phyloP scores from a whole-genome alignment of 352 stramenopile species.

The Globisporangium recalcitrans region DNA sequence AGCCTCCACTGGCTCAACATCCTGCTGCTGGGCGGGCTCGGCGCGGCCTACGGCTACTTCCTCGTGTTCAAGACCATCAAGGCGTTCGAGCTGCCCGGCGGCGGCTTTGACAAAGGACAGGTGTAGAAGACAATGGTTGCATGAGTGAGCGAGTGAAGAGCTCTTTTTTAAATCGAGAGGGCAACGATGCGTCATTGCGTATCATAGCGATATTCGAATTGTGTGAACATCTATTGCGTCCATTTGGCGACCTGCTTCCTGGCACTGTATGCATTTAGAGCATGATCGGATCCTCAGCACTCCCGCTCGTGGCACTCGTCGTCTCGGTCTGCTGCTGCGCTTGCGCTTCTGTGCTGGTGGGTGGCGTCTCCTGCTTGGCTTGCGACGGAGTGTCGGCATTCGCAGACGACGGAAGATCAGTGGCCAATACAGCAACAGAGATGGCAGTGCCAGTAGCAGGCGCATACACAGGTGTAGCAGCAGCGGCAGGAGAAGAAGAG shows the following conservation, averaged over 20 bases:
- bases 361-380: background rate
- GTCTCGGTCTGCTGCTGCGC: background rate
- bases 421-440: background rate
- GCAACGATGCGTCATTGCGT: background rate
- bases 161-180: background rate
- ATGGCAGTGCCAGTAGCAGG: background rate
- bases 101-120: slow-evolving; percentile 39
- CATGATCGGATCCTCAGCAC: slow-evolving; percentile 1
- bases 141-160: background rate
- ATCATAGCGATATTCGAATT: background rate
- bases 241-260: background rate
- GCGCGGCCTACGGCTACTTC: slow-evolving; percentile 78
- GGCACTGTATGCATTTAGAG: background rate
- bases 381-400: background rate
- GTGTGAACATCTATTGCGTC: slow-evolving; percentile 3
- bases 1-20: slow-evolving; percentile 82
- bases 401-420: background rate
- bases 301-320: background rate
- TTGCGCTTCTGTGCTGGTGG: background rate
- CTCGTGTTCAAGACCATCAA: slow-evolving; percentile 87
- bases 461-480: background rate
- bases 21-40: slow-evolving; percentile 55
- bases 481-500: background rate
- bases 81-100: slow-evolving; percentile 68
- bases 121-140: slow-evolving; percentile 22